These are phyloP conservation scores for Daldinia concentrica DNA, from an alignment of 495 filamentous ascomycete genomes.

Conservation along the genomic window DNA sequence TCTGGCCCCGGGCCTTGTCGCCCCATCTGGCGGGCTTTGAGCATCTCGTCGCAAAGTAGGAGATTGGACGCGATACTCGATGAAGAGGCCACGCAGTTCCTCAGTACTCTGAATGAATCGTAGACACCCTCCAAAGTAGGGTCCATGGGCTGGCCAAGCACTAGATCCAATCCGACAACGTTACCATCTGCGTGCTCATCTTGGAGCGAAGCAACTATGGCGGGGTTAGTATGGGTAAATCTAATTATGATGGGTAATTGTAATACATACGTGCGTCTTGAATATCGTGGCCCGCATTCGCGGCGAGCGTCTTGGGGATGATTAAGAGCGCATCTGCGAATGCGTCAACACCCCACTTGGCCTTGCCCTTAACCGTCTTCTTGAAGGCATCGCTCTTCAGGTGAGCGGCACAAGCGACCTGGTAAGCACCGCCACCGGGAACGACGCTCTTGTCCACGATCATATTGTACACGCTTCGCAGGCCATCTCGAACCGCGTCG, in stretches of 20 bases:
- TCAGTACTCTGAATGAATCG: slow-evolving; percentile 93
- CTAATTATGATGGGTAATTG: not conserved
- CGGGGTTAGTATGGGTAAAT: slow-evolving; percentile 31
- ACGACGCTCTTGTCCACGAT: slow-evolving; percentile 96
- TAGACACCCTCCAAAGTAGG: slow-evolving; percentile 93
- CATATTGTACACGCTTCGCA: slow-evolving; percentile 97
- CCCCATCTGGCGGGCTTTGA: slow-evolving; percentile 97
- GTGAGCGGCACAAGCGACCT: slow-evolving; percentile 91
- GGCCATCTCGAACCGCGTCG: slow-evolving; percentile 95
- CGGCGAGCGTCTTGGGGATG: slow-evolving; percentile 96
- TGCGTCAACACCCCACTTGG: slow-evolving; percentile 91
- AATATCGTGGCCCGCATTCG: slow-evolving; percentile 95
- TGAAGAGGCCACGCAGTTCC: slow-evolving; percentile 92
- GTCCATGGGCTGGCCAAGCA: slow-evolving; percentile 92
- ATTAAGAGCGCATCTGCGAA: slow-evolving; percentile 94
- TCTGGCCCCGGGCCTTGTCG: slow-evolving; percentile 62
- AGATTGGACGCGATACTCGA: slow-evolving; percentile 95
- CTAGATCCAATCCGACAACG: slow-evolving; percentile 83
- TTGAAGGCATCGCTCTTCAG: slow-evolving; percentile 81
- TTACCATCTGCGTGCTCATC: slow-evolving; percentile 88
- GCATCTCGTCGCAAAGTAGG: slow-evolving; percentile 92
- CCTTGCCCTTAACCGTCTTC: slow-evolving; percentile 94
- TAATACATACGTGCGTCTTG: slow-evolving; percentile 82
- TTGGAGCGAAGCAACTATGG: slow-evolving; percentile 78
- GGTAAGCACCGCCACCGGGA: slow-evolving; percentile 94